Conservation (phyloP, 805 yeast species). For the Pichia eremophila region DNA sequence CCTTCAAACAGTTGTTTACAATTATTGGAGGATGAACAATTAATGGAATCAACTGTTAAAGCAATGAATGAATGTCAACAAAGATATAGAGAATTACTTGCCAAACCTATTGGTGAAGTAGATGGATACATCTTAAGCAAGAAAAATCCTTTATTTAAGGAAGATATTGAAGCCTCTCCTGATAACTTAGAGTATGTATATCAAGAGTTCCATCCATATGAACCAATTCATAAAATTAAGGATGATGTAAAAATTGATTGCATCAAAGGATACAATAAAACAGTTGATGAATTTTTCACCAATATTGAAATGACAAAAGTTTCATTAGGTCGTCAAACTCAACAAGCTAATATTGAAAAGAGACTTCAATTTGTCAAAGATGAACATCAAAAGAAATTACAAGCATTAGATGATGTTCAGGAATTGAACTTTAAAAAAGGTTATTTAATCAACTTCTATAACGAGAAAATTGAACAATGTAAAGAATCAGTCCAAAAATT, state of each 20-base stretch:
- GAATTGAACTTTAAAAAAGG: conserved; percentile 59
- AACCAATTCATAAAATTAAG: conserved; percentile 29
- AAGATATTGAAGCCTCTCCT: conserved; percentile 27
- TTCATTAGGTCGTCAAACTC: conserved; percentile 64
- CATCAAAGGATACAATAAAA: conserved; percentile 62
- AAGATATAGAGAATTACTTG: conserved; percentile 31
- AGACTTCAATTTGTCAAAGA: conserved; percentile 64
- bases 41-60: conserved; percentile 26
- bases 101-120: conserved; percentile 26
- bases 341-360: conserved; percentile 64
- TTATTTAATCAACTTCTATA: conserved; percentile 57
- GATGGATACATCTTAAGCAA: conserved; percentile 59
- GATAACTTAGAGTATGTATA: conserved; percentile 32
- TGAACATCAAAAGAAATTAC: conserved; percentile 65
- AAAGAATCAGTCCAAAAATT: conserved; percentile 55
- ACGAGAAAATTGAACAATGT: conserved; percentile 65
- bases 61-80: conserved; percentile 40
- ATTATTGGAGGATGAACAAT: conserved; percentile 22
- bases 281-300: conserved; percentile 79
- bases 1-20: conserved; percentile 26
- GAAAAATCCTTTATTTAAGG: conserved; percentile 42
- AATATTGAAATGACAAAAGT: conserved; percentile 75
- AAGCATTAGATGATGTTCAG: conserved; percentile 55
- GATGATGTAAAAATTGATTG: conserved; percentile 30
- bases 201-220: conserved; percentile 49